Evolutionary conservation across 164 flowering plant genomes (phyloP), one percentile per base, ranked within the genome.

Genomic region (Vitis rotundifolia): DNA sequence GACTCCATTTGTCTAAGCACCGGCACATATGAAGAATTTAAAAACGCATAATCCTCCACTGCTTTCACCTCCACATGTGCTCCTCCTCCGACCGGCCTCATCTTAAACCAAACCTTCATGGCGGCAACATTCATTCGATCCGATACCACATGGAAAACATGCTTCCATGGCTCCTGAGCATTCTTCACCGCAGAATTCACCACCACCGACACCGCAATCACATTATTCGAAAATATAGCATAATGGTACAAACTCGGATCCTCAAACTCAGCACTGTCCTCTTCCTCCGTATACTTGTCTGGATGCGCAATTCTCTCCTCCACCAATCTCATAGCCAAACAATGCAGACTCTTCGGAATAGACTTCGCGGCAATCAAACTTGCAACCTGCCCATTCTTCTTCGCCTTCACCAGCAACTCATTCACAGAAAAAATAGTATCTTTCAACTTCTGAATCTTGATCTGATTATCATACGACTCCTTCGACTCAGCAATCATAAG

Each of bases 61-160:
- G 93, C 86, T 76, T 91, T 91, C 67, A 94, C 84, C 78, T 94
- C 97, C 49, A 94, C 85, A 64, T 85, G 87, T 11, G 95, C 97
- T 49, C 94, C 97, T 1, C 90, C 81, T 62, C 73, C 76, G 5
- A 81, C 73, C 0, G 97, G 93, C 69, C 90, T 78, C 93, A 87
- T 94, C 79, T 74, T 92, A 74, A 92, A 94, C 97, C 97, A 94
- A 52, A 94, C 97, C 82, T 89, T 88, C 93, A 91, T 92, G 0
- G 97, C 97, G 10, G 93, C 89, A 11, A 91, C 56, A 73, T 85
- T 88, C 95, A 92, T 92, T 74, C 85, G 84, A 75, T 94, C 90
- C 0, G 97, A 88, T 12, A 94, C 95, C 9, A 94, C 77, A 69
- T 92, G 98, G 68, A 94, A 92, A 57, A 92, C 98, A 75, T 94